Evolutionary conservation across 495 filamentous ascomycete genomes (phyloP).

Genomic region (Penicillium longicatenatum): DNA sequence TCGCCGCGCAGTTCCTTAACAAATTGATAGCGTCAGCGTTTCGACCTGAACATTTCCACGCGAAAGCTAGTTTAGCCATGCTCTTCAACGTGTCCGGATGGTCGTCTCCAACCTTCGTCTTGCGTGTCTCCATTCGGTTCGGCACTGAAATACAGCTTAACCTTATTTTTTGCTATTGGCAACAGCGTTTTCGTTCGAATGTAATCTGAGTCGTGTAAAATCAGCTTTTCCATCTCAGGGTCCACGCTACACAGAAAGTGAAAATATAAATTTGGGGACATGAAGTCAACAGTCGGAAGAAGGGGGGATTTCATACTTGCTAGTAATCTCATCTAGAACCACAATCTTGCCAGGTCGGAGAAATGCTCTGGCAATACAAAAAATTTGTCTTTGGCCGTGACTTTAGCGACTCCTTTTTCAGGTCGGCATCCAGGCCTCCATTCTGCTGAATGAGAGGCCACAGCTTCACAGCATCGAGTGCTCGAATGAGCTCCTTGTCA

Average conservation of each 20-base stretch:
- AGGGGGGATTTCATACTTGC: constrained; percentile 34
- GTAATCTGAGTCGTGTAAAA: too few relatives aligned
- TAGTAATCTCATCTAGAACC: constrained; percentile 49
- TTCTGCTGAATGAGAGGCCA: constrained; percentile 14
- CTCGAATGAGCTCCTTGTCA: constrained; percentile 37
- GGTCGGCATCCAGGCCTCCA: constrained; percentile 45
- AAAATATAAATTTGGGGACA: background rate
- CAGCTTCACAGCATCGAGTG: constrained; percentile 40
- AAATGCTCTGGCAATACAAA: constrained; percentile 58
- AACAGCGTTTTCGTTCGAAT: too few relatives aligned
- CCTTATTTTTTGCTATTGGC: too few relatives aligned
- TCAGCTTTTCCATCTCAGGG: constrained; percentile 79
- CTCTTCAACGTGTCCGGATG: too few relatives aligned
- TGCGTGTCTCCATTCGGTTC: too few relatives aligned
- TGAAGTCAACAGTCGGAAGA: background rate
- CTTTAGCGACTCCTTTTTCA: constrained; percentile 44
- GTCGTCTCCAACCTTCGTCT: too few relatives aligned
- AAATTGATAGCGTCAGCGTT: too few relatives aligned
- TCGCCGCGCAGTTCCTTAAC: too few relatives aligned
- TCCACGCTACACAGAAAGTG: constrained; percentile 73
- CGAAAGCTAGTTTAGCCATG: too few relatives aligned
- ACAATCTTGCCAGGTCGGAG: constrained; percentile 43
- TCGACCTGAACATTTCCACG: too few relatives aligned
- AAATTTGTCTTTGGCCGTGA: constrained; percentile 60
- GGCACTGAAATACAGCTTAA: too few relatives aligned